Evolutionary conservation across 2,329 filamentous ascomycete species (phyloP).

Genomic region (Fusarium verrucosum): DNA sequence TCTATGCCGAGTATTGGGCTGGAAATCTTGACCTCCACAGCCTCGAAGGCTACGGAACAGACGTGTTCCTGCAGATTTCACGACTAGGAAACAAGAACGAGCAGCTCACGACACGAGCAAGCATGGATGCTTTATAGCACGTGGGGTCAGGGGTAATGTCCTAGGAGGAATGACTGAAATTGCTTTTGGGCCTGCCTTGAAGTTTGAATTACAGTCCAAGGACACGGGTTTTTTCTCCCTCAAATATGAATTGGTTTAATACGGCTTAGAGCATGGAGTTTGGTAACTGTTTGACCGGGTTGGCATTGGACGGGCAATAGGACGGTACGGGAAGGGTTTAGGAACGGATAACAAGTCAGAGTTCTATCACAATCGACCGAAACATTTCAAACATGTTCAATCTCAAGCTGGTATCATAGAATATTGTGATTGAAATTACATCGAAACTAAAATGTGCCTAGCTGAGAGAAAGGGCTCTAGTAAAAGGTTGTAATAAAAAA

Average conservation of each 20-base stretch:
- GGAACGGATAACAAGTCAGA: background rate
- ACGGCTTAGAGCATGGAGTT: conserved; percentile 43
- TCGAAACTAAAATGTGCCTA: conserved; percentile 55
- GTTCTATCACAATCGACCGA: conserved; percentile 30
- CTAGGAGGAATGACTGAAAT: conserved; percentile 11
- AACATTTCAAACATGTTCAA: conserved; percentile 1
- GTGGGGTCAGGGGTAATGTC: conserved; percentile 6
- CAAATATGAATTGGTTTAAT: conserved; percentile 2
- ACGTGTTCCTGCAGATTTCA: conserved; percentile 95
- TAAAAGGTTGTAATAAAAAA: conserved; percentile 49
- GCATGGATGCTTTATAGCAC: conserved; percentile 76
- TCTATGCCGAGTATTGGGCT: conserved; percentile 98
- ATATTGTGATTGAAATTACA: conserved; percentile 57
- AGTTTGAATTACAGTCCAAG: conserved; percentile 3
- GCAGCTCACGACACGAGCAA: conserved; percentile 80
- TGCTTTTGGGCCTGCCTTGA: background rate
- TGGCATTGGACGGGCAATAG: conserved; percentile 1
- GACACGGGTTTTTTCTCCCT: conserved; percentile 2
- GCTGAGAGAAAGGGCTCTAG: conserved; percentile 48
- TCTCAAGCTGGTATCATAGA: conserved; percentile 57
- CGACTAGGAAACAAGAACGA: conserved; percentile 98
- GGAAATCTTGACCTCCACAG: conserved; percentile 91
- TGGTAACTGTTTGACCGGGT: conserved; percentile 8
- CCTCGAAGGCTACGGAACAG: conserved; percentile 93
- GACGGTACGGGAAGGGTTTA: conserved; percentile 3